A percentile compares a stretch with the other conserved stretches of the same genome.
Conservation (phyloP, 1,284 basidiomycete species). For the Ceratobasidium sp. region DNA sequence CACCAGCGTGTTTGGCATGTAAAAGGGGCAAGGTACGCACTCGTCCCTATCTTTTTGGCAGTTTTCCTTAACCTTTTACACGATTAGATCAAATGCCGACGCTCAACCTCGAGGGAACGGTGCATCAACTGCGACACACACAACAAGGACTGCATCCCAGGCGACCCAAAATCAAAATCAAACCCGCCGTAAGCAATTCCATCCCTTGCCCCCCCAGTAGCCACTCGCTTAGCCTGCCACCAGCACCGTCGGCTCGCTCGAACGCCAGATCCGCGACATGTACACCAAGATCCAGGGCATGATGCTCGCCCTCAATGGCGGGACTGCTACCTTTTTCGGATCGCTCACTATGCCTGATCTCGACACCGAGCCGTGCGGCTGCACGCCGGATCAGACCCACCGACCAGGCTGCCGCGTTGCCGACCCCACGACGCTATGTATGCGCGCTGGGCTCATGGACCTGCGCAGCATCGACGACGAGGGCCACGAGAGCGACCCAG, state of each 20-base stretch:
- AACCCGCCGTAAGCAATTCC: neutral
- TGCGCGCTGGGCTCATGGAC: constrained; percentile 26
- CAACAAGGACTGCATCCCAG: neutral
- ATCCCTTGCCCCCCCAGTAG: neutral
- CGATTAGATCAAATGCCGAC: constrained; percentile 8
- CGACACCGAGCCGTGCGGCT: constrained; percentile 7
- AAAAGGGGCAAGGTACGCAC: constrained; percentile 3
- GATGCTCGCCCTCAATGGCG: constrained; percentile 4
- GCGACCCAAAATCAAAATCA: neutral
- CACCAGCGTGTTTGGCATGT: neutral
- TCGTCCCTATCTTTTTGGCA: neutral
- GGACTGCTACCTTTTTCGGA: neutral
- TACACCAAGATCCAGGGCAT: neutral
- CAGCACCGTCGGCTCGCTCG: neutral
- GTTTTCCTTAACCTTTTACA: neutral
- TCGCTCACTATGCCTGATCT: neutral
- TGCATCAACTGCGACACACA: neutral
- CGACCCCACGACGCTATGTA: constrained; percentile 12
- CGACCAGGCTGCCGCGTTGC: neutral
- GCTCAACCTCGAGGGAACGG: neutral
- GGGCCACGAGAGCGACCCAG: neutral
- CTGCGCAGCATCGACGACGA: constrained; percentile 1
- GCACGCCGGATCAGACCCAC: constrained; percentile 5
- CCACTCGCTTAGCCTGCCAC: neutral
- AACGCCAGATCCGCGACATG: neutral